phyloP scores from a whole-genome alignment of 306 rosid genomes.

The Hippophae rhamnoides region DNA sequence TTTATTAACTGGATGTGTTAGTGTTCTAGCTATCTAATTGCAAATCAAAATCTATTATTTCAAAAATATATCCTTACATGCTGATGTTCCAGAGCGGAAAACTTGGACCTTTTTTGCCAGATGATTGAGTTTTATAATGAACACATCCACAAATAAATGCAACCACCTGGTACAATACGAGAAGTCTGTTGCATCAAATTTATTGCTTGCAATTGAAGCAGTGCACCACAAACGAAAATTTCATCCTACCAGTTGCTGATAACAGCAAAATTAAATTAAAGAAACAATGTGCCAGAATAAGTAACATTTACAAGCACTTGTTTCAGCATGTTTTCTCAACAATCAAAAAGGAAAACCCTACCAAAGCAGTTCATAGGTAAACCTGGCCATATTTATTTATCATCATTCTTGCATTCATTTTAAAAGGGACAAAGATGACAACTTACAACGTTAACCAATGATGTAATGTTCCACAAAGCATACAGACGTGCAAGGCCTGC shows the following conservation, averaged over 20 bases:
- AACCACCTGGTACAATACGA: slow-evolving; percentile 46
- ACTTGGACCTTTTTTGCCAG: slow-evolving; percentile 50
- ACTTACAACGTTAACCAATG: slow-evolving; percentile 85
- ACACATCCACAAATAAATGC: slow-evolving; percentile 85
- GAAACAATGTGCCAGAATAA: too few relatives aligned
- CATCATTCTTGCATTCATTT: not conserved
- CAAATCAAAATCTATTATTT: too few relatives aligned
- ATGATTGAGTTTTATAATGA: slow-evolving; percentile 57
- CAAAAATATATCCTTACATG: slow-evolving; percentile 49
- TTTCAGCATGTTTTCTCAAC: not conserved
- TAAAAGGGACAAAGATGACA: not conserved
- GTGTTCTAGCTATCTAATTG: too few relatives aligned
- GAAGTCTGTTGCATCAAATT: not conserved
- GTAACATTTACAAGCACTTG: too few relatives aligned
- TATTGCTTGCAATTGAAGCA: not conserved
- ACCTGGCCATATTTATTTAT: not conserved
- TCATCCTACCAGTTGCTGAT: too few relatives aligned
- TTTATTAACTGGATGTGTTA: too few relatives aligned
- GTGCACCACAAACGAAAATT: too few relatives aligned
- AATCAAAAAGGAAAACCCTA: not conserved
- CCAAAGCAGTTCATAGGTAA: not conserved
- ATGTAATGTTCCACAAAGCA: slow-evolving; percentile 89
- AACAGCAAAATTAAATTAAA: too few relatives aligned
- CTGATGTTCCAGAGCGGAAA: slow-evolving; percentile 73
- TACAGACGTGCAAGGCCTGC: slow-evolving; percentile 94